These are phyloP conservation scores for Gastrolobium bilobum DNA, from an alignment of 306 rosid species.

Conservation along the genomic window DNA sequence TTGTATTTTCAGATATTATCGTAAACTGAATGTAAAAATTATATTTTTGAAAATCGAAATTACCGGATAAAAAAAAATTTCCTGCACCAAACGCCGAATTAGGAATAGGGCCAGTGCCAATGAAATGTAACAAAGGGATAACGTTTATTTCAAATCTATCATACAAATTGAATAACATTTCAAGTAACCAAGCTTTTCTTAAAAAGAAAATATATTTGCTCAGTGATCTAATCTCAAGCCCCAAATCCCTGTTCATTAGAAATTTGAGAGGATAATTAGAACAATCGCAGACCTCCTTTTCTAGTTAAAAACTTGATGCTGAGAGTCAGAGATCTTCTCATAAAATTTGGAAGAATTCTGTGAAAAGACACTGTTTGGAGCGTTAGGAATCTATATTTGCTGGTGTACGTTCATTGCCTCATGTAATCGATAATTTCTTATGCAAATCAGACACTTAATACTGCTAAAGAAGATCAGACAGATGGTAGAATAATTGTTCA, in stretches of 20 bases:
- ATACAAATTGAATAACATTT: conserved; percentile 3
- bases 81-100: too few species aligned
- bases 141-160: neutral
- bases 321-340: neutral
- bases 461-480: neutral
- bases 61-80: too few species aligned
- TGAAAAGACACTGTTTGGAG: neutral
- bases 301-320: neutral
- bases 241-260: neutral
- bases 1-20: too few species aligned
- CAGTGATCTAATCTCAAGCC: neutral
- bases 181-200: neutral
- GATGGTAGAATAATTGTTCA: neutral
- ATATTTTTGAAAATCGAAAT: too few species aligned
- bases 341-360: neutral
- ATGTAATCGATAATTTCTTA: neutral
- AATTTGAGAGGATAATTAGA: neutral
- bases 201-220: neutral
- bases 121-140: neutral
- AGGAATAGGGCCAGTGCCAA: neutral
- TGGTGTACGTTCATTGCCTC: neutral
- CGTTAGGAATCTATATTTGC: neutral
- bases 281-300: conserved; percentile 1
- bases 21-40: too few species aligned
- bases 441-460: neutral